phyloP scores from a whole-genome alignment of 768 basidiomycete species.

The Paxillus involutus region DNA sequence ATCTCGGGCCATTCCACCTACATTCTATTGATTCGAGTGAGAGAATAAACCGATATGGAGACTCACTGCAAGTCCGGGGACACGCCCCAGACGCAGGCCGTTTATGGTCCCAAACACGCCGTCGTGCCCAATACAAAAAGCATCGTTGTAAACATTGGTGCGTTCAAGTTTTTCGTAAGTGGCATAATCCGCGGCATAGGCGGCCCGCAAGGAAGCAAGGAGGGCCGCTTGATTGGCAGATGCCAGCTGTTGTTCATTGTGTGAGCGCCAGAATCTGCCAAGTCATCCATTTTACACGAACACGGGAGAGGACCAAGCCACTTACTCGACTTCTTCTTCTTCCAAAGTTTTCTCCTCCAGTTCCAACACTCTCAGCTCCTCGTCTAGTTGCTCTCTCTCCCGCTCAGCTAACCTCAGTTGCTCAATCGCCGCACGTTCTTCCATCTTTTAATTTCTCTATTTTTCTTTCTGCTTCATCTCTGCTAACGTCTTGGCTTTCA shows the following conservation, averaged over 20 bases:
- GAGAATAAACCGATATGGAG: background rate
- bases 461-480: constrained; percentile 68
- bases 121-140: constrained; percentile 93
- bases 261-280: constrained; percentile 75
- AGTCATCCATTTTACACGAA: constrained; percentile 6
- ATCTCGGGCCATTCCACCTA: constrained; percentile 98
- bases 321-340: constrained; percentile 81
- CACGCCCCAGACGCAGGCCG: constrained; percentile 86
- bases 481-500: constrained; percentile 57
- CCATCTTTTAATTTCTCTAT: constrained; percentile 70
- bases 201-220: constrained; percentile 69
- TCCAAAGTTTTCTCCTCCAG: constrained; percentile 77
- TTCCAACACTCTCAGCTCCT: constrained; percentile 69
- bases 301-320: constrained; percentile 10
- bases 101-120: constrained; percentile 98
- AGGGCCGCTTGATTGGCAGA: constrained; percentile 68
- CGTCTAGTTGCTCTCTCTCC: constrained; percentile 73
- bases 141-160: constrained; percentile 94
- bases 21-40: constrained; percentile 9
- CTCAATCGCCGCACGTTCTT: constrained; percentile 68
- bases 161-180: constrained; percentile 83
- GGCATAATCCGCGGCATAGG: constrained; percentile 74
- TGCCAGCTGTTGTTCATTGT: constrained; percentile 70
- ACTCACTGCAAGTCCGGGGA: constrained; percentile 78
- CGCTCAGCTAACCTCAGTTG: constrained; percentile 75